A percentile compares a stretch with the other conserved stretches of the same genome.
Evolutionary conservation across 2,329 filamentous ascomycete genomes (phyloP).

Genomic region (Colletotrichum eleusines): DNA sequence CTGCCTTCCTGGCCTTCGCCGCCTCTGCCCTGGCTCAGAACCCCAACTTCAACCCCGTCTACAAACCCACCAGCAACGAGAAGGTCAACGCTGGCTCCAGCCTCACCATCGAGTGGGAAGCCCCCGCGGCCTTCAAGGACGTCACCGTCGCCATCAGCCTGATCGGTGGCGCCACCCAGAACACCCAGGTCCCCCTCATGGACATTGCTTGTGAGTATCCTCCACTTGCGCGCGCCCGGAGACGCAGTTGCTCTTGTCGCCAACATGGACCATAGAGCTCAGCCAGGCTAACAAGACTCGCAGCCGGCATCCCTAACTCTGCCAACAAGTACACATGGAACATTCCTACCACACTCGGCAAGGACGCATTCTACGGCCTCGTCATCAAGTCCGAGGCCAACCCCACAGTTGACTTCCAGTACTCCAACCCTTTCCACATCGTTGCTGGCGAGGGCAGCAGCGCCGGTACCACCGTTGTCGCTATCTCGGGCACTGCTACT

Average conservation of each 20-base stretch:
- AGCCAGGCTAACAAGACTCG: slow-evolving; percentile 40
- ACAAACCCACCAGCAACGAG: slow-evolving; percentile 58
- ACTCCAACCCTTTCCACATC: slow-evolving; percentile 72
- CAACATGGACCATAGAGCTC: not conserved
- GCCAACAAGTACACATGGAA: slow-evolving; percentile 62
- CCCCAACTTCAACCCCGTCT: slow-evolving; percentile 67
- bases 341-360: slow-evolving; percentile 60
- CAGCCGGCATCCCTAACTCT: slow-evolving; percentile 62
- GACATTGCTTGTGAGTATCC: slow-evolving; percentile 64
- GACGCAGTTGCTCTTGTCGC: not conserved
- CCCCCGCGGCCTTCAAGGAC: slow-evolving; percentile 55
- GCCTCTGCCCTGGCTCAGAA: slow-evolving; percentile 66
- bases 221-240: not conserved
- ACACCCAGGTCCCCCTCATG: slow-evolving; percentile 56
- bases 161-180: slow-evolving; percentile 62
- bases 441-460: slow-evolving; percentile 46
- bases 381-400: slow-evolving; percentile 64
- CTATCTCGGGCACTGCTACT: slow-evolving; percentile 45
- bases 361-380: slow-evolving; percentile 67
- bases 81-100: slow-evolving; percentile 61
- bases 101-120: slow-evolving; percentile 64
- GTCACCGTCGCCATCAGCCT: slow-evolving; percentile 65
- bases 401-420: slow-evolving; percentile 65
- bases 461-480: slow-evolving; percentile 46
- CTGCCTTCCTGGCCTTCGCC: slow-evolving; percentile 65